Base-by-base conservation (phyloP, 2,329 filamentous ascomycete species). In the Monilinia fructigena region DNA sequence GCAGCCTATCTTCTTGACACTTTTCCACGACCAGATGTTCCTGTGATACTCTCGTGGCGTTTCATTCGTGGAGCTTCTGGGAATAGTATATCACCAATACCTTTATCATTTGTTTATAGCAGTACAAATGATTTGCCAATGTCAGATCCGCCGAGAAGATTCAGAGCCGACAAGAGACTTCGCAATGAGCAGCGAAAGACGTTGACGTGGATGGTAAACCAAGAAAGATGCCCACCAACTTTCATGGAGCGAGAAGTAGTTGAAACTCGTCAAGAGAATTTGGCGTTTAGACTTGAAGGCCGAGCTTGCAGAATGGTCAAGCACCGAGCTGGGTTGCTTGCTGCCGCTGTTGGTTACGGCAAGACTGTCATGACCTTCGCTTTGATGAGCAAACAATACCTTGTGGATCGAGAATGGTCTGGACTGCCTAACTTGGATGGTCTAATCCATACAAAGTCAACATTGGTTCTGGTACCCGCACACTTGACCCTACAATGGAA, bases 281-380 rank as follows among this genome's bases (percentile, higher is more conserved):
- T 88, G 40, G 80, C 82, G 14, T 89, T 85, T 83, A 81, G 84
- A 66, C 80, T 81, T 2, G 86, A 89, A 73, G 85, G 79, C 1
- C 76, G 75, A n/a, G 82, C 81, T n/a, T 71, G 80, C 67, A 74
- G 78, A 47, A 31, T 74, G n/a, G 59, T 78, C 63, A 47, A 67
- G 42, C 68, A 87, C 52, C 81, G 80, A 23, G 87, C 88, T 16
- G 88, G 87, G 6, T 80, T 90, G 23, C 78, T 89, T 45, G 86
- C 86, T 2, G 86, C 89, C 71, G 80, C 85, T 55, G 86, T 89
- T 45, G 87, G 85, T 0, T 90, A 87, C 72, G 88, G 88, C 0
- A 90, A 91, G 72, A 90, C 88, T 0, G 82, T 86, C 1, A 82
- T 84, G 80, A n/a, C 48, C 8, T 42, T 50, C 14, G 70, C 14